These are phyloP conservation scores for Hygrophila difformis DNA, from an alignment of 257 asterid genomes.

Conservation along the genomic window DNA sequence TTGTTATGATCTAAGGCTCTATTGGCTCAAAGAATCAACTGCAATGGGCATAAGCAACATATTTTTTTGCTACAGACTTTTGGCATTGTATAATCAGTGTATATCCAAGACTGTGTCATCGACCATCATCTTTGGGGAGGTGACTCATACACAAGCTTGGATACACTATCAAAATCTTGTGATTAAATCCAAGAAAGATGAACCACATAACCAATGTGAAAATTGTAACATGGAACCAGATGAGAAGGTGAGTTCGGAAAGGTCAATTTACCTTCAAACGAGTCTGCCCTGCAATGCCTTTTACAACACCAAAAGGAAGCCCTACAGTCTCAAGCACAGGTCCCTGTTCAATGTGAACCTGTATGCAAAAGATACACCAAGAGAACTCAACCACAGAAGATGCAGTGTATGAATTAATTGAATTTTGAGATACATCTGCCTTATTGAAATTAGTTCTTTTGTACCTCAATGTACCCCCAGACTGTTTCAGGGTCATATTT, in stretches of 20 bases:
- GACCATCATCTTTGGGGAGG: no score
- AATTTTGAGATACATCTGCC: neutral
- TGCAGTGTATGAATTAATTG: no score
- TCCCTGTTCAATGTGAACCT: constrained; percentile 99
- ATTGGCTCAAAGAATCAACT: no score
- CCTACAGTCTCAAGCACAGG: constrained; percentile 89
- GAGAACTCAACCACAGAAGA: constrained; percentile 7
- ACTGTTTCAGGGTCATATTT: constrained; percentile 77
- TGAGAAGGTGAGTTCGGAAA: neutral
- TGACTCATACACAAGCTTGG: no score
- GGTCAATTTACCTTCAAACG: constrained; percentile 54
- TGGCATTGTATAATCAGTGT: no score
- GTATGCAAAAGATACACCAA: constrained; percentile 15
- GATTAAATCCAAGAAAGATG: no score
- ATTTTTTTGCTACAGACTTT: no score
- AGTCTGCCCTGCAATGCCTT: constrained; percentile 98
- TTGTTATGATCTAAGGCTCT: no score
- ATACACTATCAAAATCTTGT: no score
- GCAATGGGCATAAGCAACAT: no score
- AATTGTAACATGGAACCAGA: constrained; percentile 4
- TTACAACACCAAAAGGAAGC: constrained; percentile 82
- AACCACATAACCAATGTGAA: no score
- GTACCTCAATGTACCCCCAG: constrained; percentile 88
- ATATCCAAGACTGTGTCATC: no score
- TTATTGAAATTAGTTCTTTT: neutral